Evolutionary conservation across 2,329 filamentous ascomycete genomes (phyloP).

Genomic region (Aspergillus jensenii): DNA sequence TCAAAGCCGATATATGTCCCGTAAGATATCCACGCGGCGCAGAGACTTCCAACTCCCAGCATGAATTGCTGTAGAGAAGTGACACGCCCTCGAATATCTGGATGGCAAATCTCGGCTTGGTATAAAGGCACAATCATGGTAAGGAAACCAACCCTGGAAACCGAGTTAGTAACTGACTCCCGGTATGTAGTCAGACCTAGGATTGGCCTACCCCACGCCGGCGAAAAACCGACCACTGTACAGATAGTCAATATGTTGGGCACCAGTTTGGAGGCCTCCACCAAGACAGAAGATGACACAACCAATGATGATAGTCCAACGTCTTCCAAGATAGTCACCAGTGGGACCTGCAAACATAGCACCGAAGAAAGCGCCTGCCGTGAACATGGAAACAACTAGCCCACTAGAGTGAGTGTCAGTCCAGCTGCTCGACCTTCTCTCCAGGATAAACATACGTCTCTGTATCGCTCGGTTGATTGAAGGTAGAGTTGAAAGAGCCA

Average conservation of each 20-base stretch:
- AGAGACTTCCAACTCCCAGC: slow-evolving; percentile 71
- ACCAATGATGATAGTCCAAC: slow-evolving; percentile 71
- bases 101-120: slow-evolving; percentile 77
- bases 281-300: slow-evolving; percentile 70
- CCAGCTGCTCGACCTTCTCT: not conserved
- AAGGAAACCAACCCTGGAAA: slow-evolving; percentile 56
- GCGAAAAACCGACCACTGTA: slow-evolving; percentile 70
- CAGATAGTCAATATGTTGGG: slow-evolving; percentile 59
- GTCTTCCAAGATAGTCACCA: slow-evolving; percentile 67
- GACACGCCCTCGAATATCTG: slow-evolving; percentile 72
- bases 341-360: slow-evolving; percentile 62
- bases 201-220: slow-evolving; percentile 46
- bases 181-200: not conserved
- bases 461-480: slow-evolving; percentile 27
- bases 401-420: slow-evolving; percentile 47
- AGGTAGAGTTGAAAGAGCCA: slow-evolving; percentile 34
- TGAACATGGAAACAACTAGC: slow-evolving; percentile 75
- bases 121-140: slow-evolving; percentile 70
- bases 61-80: slow-evolving; percentile 80
- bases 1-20: slow-evolving; percentile 58
- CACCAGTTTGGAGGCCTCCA: slow-evolving; percentile 71
- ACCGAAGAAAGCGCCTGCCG: slow-evolving; percentile 71
- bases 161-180: slow-evolving; percentile 38
- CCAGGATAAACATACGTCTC: slow-evolving; percentile 26
- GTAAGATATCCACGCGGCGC: slow-evolving; percentile 72